Evolutionary conservation across 176 grass and related monocot species (phyloP).

Genomic region (Poa annua): DNA sequence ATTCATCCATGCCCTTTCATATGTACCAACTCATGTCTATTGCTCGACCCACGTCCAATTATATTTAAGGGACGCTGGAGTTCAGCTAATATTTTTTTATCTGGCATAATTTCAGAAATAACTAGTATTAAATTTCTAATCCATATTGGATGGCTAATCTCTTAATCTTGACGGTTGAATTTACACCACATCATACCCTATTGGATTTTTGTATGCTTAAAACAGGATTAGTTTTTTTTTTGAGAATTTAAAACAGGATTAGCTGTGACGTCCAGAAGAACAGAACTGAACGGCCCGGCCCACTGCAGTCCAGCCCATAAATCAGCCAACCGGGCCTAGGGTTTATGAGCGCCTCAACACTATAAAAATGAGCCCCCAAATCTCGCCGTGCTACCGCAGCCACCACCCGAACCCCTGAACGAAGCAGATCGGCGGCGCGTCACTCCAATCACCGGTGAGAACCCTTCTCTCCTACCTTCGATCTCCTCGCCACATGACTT

Average conservation of each 20-base stretch:
- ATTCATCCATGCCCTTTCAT: too few species aligned
- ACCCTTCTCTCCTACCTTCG: background rate
- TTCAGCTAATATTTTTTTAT: too few species aligned
- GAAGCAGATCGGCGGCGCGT: constrained; percentile 30
- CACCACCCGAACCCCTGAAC: background rate
- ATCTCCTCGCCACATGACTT: background rate
- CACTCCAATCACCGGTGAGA: constrained; percentile 25
- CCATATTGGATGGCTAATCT: too few species aligned
- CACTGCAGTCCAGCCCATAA: constrained; percentile 15
- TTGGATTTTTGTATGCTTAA: too few species aligned
- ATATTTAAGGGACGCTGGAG: too few species aligned
- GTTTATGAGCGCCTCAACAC: constrained; percentile 21
- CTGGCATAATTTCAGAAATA: too few species aligned
- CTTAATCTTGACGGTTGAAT: too few species aligned
- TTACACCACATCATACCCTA: too few species aligned
- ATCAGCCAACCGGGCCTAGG: constrained; percentile 24
- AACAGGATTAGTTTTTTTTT: background rate
- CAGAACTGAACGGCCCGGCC: background rate
- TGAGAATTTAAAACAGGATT: background rate
- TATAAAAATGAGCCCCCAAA: constrained; percentile 23
- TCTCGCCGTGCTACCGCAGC: constrained; percentile 13
- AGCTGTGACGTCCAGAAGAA: background rate
- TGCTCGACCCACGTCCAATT: too few species aligned
- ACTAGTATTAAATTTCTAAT: too few species aligned
- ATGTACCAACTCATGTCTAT: too few species aligned